phyloP scores from a whole-genome alignment of 73 alveolate genomes.

The Symbiodinium natans region DNA sequence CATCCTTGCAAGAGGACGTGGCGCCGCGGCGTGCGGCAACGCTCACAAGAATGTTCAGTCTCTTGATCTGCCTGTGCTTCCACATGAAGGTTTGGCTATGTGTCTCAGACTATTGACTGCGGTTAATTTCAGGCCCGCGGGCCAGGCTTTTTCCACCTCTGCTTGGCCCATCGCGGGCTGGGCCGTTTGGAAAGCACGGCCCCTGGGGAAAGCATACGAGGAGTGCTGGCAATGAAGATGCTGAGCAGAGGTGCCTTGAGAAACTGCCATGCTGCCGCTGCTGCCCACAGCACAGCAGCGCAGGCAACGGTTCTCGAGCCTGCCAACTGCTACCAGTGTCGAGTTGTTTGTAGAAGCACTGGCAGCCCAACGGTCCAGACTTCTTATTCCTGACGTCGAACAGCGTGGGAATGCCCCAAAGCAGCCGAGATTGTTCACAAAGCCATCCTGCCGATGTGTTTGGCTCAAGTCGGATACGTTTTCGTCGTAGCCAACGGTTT shows the following conservation, averaged over 20 bases:
- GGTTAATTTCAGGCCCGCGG: background rate
- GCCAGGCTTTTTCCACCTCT: slow-evolving; percentile 6
- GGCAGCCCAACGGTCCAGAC: too few species aligned
- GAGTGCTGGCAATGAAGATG: background rate
- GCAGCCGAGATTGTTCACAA: too few species aligned
- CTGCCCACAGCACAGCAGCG: background rate
- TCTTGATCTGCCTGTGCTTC: background rate
- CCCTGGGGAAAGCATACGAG: background rate
- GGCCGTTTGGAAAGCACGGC: background rate
- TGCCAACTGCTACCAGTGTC: too few species aligned
- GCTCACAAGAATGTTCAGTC: background rate
- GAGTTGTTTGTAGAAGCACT: too few species aligned
- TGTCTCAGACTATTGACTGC: background rate
- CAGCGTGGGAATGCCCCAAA: too few species aligned
- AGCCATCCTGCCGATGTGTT: too few species aligned
- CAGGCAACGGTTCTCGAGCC: background rate
- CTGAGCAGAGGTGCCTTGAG: background rate
- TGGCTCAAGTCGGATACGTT: too few species aligned
- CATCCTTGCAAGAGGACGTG: background rate
- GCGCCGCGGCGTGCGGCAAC: background rate
- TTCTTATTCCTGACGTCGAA: too few species aligned
- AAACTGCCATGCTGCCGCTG: background rate
- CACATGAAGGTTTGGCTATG: too few species aligned
- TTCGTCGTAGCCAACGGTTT: too few species aligned
- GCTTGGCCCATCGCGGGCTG: slow-evolving; percentile 11